phyloP scores from a whole-genome alignment of 1,284 basidiomycete genomes.

The Leccinum solheimii region DNA sequence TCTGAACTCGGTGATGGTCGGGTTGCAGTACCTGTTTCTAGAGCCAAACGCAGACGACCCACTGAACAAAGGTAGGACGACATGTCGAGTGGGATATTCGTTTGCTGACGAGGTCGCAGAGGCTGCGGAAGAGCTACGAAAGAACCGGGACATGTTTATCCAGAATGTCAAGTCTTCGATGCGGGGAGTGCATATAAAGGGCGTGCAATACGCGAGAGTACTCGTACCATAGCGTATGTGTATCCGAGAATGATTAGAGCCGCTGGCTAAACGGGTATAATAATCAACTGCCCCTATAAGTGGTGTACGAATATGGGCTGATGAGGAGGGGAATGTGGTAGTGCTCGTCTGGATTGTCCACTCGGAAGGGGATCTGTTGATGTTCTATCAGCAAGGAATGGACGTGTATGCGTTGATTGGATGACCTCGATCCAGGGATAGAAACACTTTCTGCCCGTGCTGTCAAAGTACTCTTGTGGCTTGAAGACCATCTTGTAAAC shows the following conservation, averaged over 20 bases:
- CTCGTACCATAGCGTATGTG: conserved; percentile 41
- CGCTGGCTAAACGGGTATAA: conserved; percentile 3
- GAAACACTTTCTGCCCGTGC: conserved; percentile 64
- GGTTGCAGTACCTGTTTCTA: conserved; percentile 96
- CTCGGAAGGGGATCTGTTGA: conserved; percentile 71
- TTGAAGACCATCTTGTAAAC: conserved; percentile 86
- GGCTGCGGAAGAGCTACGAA: conserved; percentile 90
- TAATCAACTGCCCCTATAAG: conserved; percentile 79
- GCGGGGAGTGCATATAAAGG: conserved; percentile 75
- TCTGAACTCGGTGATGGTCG: conserved; percentile 96
- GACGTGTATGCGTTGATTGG: background rate
- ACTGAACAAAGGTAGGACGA: conserved; percentile 88
- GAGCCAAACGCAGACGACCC: conserved; percentile 99
- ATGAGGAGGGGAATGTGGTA: conserved; percentile 91
- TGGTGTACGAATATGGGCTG: conserved; percentile 91
- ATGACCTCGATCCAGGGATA: conserved; percentile 87
- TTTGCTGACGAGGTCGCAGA: conserved; percentile 52
- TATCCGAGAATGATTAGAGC: conserved; percentile 1
- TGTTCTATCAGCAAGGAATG: conserved; percentile 10
- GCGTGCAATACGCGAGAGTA: conserved; percentile 78
- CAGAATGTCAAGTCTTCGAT: conserved; percentile 83
- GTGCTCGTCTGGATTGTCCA: conserved; percentile 72
- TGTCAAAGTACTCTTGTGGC: conserved; percentile 80
- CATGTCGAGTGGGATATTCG: background rate
- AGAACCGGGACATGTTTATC: conserved; percentile 79